Percentiles rank a stretch among this genome's conserved stretches.
Conservation (phyloP, 768 basidiomycete species). For the Tephrocybe rancida region DNA sequence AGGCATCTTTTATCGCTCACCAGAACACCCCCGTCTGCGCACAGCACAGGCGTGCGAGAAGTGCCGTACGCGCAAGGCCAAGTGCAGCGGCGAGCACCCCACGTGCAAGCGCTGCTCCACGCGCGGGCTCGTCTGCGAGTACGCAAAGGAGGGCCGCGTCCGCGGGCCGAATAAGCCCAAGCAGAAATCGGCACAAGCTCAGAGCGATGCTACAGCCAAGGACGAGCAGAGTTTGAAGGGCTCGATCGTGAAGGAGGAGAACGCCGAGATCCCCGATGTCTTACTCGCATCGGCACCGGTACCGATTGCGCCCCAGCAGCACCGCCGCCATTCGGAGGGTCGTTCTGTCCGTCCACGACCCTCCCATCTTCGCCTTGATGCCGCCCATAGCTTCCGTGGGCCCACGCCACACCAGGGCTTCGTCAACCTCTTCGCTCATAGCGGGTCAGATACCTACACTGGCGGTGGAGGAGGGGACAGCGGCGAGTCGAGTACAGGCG, state of each 20-base stretch:
- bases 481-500: not conserved
- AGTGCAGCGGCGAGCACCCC: slow-evolving; percentile 78
- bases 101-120: slow-evolving; percentile 65
- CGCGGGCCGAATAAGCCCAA: slow-evolving; percentile 65
- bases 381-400: slow-evolving; percentile 13
- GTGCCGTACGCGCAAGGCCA: slow-evolving; percentile 72
- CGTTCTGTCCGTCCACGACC: slow-evolving; percentile 28
- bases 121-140: slow-evolving; percentile 63
- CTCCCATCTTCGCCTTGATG: slow-evolving; percentile 30
- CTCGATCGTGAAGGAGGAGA: slow-evolving; percentile 10
- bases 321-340: not conserved
- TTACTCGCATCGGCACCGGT: not conserved
- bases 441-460: not conserved
- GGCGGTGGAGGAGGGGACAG: not conserved
- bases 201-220: not conserved
- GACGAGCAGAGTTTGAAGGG: not conserved
- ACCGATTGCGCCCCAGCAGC: too few species aligned
- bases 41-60: slow-evolving; percentile 79
- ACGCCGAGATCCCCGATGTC: slow-evolving; percentile 6
- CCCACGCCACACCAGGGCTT: not conserved
- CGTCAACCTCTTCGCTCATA: not conserved
- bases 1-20: slow-evolving; percentile 65
- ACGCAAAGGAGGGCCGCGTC: slow-evolving; percentile 66
- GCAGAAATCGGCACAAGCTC: slow-evolving; percentile 17
- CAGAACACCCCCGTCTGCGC: slow-evolving; percentile 65